Percentiles rank a stretch among this genome's conserved stretches.
Conservation (phyloP, 345 rosid genomes). For the Barbarea vulgaris region DNA sequence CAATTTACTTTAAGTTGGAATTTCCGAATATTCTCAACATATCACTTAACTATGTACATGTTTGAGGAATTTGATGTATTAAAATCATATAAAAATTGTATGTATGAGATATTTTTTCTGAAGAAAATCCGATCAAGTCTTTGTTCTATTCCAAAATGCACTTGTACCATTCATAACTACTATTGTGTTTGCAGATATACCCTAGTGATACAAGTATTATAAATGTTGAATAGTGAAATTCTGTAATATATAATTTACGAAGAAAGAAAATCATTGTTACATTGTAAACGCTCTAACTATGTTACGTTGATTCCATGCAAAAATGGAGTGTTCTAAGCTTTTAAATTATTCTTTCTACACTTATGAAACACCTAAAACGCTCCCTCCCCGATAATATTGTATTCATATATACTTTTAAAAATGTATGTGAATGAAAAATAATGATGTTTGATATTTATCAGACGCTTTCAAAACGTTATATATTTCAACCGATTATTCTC, state of each 20-base stretch:
- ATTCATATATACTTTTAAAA: neutral
- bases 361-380: neutral
- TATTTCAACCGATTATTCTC: neutral
- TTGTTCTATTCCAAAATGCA: neutral
- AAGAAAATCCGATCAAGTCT: neutral
- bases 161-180: neutral
- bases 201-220: neutral
- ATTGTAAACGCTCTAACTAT: neutral
- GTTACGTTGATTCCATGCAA: neutral
- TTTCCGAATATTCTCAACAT: constrained; percentile 26
- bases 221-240: neutral
- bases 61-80: constrained; percentile 3
- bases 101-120: neutral
- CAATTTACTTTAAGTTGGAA: constrained; percentile 26
- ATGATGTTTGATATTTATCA: neutral
- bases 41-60: constrained; percentile 11
- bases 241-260: neutral
- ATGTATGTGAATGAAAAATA: neutral
- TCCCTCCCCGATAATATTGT: neutral
- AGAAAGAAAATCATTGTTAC: neutral
- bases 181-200: neutral
- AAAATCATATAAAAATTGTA: neutral
- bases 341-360: neutral
- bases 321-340: neutral
- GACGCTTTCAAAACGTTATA: neutral